phyloP scores from a whole-genome alignment of 192 early-diverging fungal species.

The Entomortierella parvispora region DNA sequence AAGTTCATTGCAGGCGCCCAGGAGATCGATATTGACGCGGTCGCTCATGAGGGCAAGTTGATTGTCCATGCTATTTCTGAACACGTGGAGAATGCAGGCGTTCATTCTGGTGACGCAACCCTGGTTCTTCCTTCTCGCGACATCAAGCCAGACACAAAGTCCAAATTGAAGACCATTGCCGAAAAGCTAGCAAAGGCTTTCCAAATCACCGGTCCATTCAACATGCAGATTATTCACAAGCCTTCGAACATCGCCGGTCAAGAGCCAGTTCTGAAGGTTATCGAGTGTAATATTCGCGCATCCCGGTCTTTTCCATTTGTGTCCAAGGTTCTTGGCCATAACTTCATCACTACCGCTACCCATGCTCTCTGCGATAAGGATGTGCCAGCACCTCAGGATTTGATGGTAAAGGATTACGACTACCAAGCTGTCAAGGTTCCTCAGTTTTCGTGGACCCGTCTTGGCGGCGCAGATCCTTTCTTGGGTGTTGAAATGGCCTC shows the following conservation, averaged over 20 bases:
- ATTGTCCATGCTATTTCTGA: slow-evolving; percentile 92
- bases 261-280: slow-evolving; percentile 85
- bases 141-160: slow-evolving; percentile 61
- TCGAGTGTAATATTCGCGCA: slow-evolving; percentile 98
- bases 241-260: slow-evolving; percentile 47
- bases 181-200: slow-evolving; percentile 90
- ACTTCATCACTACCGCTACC: slow-evolving; percentile 94
- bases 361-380: slow-evolving; percentile 75
- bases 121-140: slow-evolving; percentile 85
- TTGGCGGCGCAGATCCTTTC: slow-evolving; percentile 95
- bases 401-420: slow-evolving; percentile 66
- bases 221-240: slow-evolving; percentile 93
- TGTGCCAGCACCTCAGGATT: slow-evolving; percentile 64
- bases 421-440: slow-evolving; percentile 96
- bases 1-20: slow-evolving; percentile 95
- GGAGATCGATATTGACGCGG: slow-evolving; percentile 96
- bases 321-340: slow-evolving; percentile 90
- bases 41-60: slow-evolving; percentile 86
- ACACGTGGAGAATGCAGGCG: slow-evolving; percentile 97
- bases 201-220: slow-evolving; percentile 97
- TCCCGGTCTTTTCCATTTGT: slow-evolving; percentile 99
- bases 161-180: slow-evolving; percentile 78
- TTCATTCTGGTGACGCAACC: slow-evolving; percentile 97
- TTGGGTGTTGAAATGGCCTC: slow-evolving; percentile 99
- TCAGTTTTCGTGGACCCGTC: slow-evolving; percentile 96